Base-by-base conservation (phyloP, 129 eudicot species). In the Rutidosis leptorrhynchoides region DNA sequence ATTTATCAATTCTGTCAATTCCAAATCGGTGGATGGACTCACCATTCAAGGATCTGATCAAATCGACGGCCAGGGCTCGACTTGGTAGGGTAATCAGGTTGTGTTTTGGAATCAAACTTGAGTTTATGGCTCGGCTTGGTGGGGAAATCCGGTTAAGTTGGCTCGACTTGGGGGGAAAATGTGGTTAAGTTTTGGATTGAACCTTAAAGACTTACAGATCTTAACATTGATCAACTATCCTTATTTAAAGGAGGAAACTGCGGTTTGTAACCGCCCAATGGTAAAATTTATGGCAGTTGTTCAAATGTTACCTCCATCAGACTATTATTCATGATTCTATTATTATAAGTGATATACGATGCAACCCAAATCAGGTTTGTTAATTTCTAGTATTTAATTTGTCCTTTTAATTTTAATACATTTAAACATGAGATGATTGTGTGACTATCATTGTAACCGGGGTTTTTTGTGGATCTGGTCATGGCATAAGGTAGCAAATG, bases 391-490 rank as follows among this genome's bases (percentile, higher is more conserved):
- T 19, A 46, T 7, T 1, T 54, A 30, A 21, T n/a, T n/a, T n/a
- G n/a, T 7, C 20, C 1, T n/a, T n/a, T n/a, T n/a, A n/a, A n/a
- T 19, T 28, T 12, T 3, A 27, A 71, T 22, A 53, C 26, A 12
- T 15, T 28, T 25, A 46, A n/a, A n/a, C n/a, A n/a, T n/a, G n/a
- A n/a, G n/a, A n/a, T n/a, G n/a, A n/a, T n/a, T n/a, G n/a, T n/a
- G n/a, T n/a, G n/a, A n/a, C n/a, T n/a, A n/a, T n/a, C n/a, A n/a
- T n/a, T 4, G 69, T 83, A 5, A 66, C 73, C 0, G 51, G 72
- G 9, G 65, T 83, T 52, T 10, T 6, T 5, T 83, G 82, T 10
- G 84, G 84, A 21, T 84, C 81, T 12, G 87, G 84, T 17, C 84
- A 79, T 58, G 82, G 84, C 30, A 80, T 83, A 61, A 77, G 85